phyloP scores from a whole-genome alignment of 164 flowering plant species.

The Magnolia changhungtana region DNA sequence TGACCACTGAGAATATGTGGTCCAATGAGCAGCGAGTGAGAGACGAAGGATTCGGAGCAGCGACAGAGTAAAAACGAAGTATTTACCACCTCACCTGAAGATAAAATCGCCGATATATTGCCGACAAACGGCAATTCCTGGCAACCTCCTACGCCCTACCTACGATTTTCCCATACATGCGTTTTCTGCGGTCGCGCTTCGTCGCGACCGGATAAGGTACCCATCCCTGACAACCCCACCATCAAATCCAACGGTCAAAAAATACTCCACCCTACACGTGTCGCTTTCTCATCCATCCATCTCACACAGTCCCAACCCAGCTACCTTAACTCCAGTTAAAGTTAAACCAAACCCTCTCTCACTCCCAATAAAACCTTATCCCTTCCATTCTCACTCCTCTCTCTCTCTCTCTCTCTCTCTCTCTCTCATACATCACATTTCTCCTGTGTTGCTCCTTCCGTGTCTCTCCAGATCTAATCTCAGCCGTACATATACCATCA shows the following conservation, averaged over 20 bases:
- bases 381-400: constrained; percentile 17
- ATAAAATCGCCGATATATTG: neutral
- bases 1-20: neutral
- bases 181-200: constrained; percentile 51
- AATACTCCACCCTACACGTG: constrained; percentile 13
- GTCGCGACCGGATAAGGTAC: constrained; percentile 43
- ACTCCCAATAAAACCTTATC: constrained; percentile 29
- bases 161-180: constrained; percentile 15
- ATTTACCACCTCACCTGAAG: neutral
- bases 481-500: constrained; percentile 1
- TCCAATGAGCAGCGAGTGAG: too few relatives aligned
- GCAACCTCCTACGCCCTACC: neutral
- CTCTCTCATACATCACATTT: constrained; percentile 16
- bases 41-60: too few relatives aligned
- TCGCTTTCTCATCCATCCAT: constrained; percentile 12
- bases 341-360: constrained; percentile 9
- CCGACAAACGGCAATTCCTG: neutral
- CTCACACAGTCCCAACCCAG: neutral
- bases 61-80: neutral
- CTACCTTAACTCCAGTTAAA: constrained; percentile 20
- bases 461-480: constrained; percentile 1
- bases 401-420: constrained; percentile 20
- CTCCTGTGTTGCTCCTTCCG: neutral
- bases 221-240: constrained; percentile 9
- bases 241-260: constrained; percentile 32